phyloP scores from a whole-genome alignment of 75 land plant species.

The Cupressus sempervirens region DNA sequence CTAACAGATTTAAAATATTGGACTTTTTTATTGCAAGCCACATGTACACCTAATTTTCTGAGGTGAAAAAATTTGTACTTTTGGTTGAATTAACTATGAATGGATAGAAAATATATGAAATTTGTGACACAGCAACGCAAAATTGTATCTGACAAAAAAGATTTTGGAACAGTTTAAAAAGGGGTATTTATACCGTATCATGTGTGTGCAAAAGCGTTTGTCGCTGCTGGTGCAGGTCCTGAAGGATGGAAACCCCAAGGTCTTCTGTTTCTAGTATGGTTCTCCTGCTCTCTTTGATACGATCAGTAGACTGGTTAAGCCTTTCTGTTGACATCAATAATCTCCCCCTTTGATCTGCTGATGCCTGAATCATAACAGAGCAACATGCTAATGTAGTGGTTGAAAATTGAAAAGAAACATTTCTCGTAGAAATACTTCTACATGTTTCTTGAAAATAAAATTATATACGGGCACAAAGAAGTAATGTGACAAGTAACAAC shows the following conservation, averaged over 20 bases:
- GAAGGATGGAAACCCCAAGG: slow-evolving; percentile 59
- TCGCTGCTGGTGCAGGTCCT: slow-evolving; percentile 60
- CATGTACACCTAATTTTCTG: background rate
- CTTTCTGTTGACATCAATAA: slow-evolving; percentile 52
- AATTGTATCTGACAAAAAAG: background rate
- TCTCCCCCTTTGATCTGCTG: slow-evolving; percentile 50
- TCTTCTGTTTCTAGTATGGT: slow-evolving; percentile 60
- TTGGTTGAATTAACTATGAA: background rate
- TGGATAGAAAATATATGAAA: background rate
- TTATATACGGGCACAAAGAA: background rate
- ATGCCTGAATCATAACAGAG: slow-evolving; percentile 22
- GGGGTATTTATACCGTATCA: slow-evolving; percentile 29
- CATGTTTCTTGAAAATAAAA: background rate
- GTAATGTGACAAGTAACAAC: background rate
- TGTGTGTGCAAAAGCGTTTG: slow-evolving; percentile 56
- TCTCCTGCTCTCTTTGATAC: slow-evolving; percentile 49
- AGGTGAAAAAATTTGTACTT: background rate
- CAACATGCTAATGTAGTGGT: background rate
- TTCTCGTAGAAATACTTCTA: background rate
- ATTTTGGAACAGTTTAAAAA: background rate
- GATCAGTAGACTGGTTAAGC: slow-evolving; percentile 43
- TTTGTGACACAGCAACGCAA: background rate
- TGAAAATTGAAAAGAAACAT: background rate
- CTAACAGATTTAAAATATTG: background rate
- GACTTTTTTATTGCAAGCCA: background rate